Percentiles rank a stretch among this genome's conserved stretches.
phyloP scores from a whole-genome alignment of 2,329 filamentous ascomycete species.

The Podosphaera xanthii region DNA sequence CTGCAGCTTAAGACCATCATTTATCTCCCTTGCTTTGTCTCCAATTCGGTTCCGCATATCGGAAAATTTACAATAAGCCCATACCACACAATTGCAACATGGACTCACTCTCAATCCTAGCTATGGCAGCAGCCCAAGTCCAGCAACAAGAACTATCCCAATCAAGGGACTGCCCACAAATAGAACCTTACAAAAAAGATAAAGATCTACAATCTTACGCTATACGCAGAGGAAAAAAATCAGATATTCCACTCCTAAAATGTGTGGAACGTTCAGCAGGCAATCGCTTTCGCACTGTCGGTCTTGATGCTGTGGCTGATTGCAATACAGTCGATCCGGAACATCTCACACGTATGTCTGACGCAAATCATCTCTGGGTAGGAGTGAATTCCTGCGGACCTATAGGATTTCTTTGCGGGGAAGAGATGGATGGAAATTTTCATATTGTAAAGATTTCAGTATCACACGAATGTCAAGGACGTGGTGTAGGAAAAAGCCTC shows the following conservation, averaged over 20 bases:
- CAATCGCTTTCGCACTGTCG: constrained; percentile 10
- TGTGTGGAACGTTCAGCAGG: constrained; percentile 14
- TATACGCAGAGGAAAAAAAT: constrained; percentile 9
- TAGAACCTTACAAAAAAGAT: neutral
- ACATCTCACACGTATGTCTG: constrained; percentile 7
- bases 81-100: constrained; percentile 1
- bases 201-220: constrained; percentile 5
- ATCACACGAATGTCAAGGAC: constrained; percentile 11
- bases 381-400: constrained; percentile 11
- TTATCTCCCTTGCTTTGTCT: too few relatives aligned
- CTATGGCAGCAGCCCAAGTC: constrained; percentile 11
- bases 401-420: constrained; percentile 13
- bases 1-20: too few relatives aligned
- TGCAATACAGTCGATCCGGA: constrained; percentile 9
- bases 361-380: constrained; percentile 13
- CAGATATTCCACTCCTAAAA: constrained; percentile 13
- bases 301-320: constrained; percentile 9
- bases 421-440: constrained; percentile 13
- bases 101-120: constrained; percentile 11
- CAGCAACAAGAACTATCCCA: constrained; percentile 6
- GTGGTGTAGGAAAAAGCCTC: constrained; percentile 13
- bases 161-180: neutral
- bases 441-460: constrained; percentile 15
- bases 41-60: too few relatives aligned
- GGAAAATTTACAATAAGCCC: too few relatives aligned